phyloP scores from a whole-genome alignment of 2,329 filamentous ascomycete genomes.

The Calonectria pauciramosa region DNA sequence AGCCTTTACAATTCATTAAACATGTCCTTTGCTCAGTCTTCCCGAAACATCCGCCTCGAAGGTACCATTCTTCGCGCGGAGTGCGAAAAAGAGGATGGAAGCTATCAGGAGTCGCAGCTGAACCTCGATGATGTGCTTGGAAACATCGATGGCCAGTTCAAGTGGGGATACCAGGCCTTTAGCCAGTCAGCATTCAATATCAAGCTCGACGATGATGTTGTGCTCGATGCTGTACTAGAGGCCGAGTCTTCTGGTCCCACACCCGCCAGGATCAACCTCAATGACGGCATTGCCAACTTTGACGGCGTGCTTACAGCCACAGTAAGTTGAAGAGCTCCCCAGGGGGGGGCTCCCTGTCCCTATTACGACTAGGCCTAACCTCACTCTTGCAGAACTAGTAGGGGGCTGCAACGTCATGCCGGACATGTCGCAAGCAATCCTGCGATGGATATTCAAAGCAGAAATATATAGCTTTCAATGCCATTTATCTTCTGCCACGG shows the following conservation, averaged over 20 bases:
- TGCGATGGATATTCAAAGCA: not conserved
- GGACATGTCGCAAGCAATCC: not conserved
- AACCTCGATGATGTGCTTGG: not conserved
- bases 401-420: not conserved
- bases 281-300: not conserved
- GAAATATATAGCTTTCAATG: not conserved
- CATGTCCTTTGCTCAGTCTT: not conserved
- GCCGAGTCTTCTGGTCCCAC: not conserved
- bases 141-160: not conserved
- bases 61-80: not conserved
- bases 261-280: not conserved
- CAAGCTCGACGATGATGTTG: constrained; percentile 6
- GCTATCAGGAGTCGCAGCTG: not conserved
- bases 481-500: not conserved
- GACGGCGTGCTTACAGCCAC: not conserved
- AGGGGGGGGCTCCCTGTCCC: no score
- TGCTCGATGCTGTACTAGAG: not conserved
- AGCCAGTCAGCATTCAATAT: not conserved
- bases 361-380: no score
- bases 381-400: not conserved
- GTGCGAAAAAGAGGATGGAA: not conserved
- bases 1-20: not conserved
- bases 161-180: not conserved
- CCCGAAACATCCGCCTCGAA: not conserved
- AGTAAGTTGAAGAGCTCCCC: not conserved